phyloP scores from a whole-genome alignment of 2,329 filamentous ascomycete genomes.

The Arachnomyces sp. region DNA sequence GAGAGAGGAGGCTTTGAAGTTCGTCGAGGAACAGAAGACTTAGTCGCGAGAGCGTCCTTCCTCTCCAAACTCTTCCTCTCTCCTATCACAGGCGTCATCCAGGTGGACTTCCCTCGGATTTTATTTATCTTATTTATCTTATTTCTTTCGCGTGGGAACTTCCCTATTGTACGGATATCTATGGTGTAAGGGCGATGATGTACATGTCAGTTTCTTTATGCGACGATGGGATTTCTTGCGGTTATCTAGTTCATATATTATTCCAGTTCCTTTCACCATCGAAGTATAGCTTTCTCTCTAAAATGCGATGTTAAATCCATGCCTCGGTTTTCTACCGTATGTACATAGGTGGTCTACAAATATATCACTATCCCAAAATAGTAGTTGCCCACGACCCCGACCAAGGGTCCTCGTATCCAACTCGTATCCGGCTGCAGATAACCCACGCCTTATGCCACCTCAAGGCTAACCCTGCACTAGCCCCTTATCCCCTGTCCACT shows the following conservation, averaged over 20 bases:
- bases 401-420: no score
- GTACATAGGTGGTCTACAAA: no score
- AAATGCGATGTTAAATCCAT: no score
- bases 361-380: no score
- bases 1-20: slow-evolving; percentile 78
- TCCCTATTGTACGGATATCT: slow-evolving; percentile 1
- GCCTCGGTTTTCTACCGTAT: no score
- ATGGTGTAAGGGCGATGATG: no score
- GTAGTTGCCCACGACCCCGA: no score
- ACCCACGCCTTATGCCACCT: background rate
- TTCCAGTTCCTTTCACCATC: no score
- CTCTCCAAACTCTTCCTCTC: slow-evolving; percentile 5
- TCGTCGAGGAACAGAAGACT: slow-evolving; percentile 75
- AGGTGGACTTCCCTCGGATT: background rate
- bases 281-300: no score
- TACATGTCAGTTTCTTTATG: no score
- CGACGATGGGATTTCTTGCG: no score
- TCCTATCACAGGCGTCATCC: slow-evolving; percentile 4
- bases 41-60: slow-evolving; percentile 11
- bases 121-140: background rate
- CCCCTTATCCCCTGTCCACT: slow-evolving; percentile 35
- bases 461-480: slow-evolving; percentile 4
- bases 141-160: background rate
- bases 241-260: no score
- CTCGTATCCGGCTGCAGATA: background rate